Evolutionary conservation across 768 basidiomycete species (phyloP).

Genomic region (Tylopilus vinaceipallidus): DNA sequence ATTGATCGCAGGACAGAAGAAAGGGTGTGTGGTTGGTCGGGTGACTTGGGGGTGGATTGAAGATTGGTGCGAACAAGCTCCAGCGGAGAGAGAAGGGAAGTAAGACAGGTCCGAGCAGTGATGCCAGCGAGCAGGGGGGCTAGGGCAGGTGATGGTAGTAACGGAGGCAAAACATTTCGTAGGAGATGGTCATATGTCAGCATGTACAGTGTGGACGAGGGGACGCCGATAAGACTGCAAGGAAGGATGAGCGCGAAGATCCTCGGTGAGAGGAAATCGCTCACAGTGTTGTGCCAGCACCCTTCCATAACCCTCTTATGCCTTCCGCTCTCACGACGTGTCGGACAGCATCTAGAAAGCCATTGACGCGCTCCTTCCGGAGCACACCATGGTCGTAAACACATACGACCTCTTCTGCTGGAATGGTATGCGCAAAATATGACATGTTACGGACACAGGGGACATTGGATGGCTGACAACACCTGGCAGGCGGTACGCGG

Average conservation of each 20-base stretch:
- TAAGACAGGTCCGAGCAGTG: constrained; percentile 74
- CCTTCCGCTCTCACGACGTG: constrained; percentile 85
- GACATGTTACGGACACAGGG: constrained; percentile 78
- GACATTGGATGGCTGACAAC: constrained; percentile 60
- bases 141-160: constrained; percentile 51
- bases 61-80: constrained; percentile 94
- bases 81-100: constrained; percentile 79
- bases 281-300: constrained; percentile 86
- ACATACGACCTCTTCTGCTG: constrained; percentile 68
- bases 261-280: constrained; percentile 23
- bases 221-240: constrained; percentile 81
- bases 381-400: constrained; percentile 75
- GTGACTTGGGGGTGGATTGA: constrained; percentile 78
- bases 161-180: constrained; percentile 55
- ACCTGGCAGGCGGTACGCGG: constrained; percentile 52
- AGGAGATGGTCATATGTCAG: constrained; percentile 90
- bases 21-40: constrained; percentile 71
- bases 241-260: constrained; percentile 8
- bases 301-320: constrained; percentile 88
- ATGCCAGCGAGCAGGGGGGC: constrained; percentile 82
- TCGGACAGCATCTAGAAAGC: constrained; percentile 81
- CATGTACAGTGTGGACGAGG: constrained; percentile 92
- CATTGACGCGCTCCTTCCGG: constrained; percentile 70
- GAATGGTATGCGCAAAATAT: constrained; percentile 56
- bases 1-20: constrained; percentile 69